These are phyloP conservation scores for Penicillium aurantiogriseum DNA, from an alignment of 2,329 filamentous ascomycete species.

Conservation along the genomic window DNA sequence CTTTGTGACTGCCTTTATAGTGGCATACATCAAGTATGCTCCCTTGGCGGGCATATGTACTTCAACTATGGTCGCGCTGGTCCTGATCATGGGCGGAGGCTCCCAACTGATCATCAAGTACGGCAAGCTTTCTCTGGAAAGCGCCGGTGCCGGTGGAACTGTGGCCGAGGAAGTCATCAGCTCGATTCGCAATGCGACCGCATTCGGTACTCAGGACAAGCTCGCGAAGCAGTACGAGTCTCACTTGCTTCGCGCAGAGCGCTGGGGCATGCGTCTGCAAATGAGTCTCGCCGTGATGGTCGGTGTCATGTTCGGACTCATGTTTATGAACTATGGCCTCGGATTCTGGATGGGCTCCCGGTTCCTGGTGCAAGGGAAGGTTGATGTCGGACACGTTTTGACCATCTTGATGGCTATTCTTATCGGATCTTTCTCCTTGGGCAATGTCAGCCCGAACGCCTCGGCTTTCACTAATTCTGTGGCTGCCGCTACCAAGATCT, in stretches of 20 bases:
- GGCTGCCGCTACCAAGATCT: slow-evolving; percentile 87
- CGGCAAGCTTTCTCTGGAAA: slow-evolving; percentile 72
- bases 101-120: slow-evolving; percentile 75
- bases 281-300: slow-evolving; percentile 73
- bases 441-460: slow-evolving; percentile 79
- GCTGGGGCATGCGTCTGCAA: slow-evolving; percentile 75
- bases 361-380: slow-evolving; percentile 66
- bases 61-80: slow-evolving; percentile 76
- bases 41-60: slow-evolving; percentile 85
- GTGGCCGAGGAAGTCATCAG: slow-evolving; percentile 93
- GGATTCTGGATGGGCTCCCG: slow-evolving; percentile 85
- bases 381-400: slow-evolving; percentile 68
- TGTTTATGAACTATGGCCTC: slow-evolving; percentile 84
- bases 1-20: slow-evolving; percentile 84
- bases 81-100: slow-evolving; percentile 72
- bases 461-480: slow-evolving; percentile 83
- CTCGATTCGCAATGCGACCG: slow-evolving; percentile 86
- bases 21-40: slow-evolving; percentile 89
- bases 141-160: slow-evolving; percentile 81
- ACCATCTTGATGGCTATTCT: slow-evolving; percentile 89
- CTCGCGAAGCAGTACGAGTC: slow-evolving; percentile 81
- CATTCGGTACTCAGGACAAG: slow-evolving; percentile 90
- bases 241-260: slow-evolving; percentile 71
- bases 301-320: slow-evolving; percentile 74
- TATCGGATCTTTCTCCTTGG: slow-evolving; percentile 88